Evolutionary conservation across 768 basidiomycete species (phyloP).

Genomic region (Dendrothele bispora): DNA sequence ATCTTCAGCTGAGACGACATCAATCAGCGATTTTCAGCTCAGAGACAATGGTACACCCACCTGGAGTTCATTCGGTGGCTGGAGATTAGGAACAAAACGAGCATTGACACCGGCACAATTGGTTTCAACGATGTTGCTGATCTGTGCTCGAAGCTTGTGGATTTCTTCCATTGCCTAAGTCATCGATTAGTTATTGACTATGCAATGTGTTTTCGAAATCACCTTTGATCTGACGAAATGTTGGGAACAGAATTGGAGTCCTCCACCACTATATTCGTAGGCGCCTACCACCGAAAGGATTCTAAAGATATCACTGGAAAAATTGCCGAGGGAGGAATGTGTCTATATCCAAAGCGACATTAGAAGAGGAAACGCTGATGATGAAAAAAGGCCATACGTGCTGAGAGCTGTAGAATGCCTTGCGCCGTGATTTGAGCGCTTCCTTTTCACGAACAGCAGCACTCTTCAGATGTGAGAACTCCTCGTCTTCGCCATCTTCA

Average conservation of each 20-base stretch:
- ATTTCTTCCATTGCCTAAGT: constrained; percentile 96
- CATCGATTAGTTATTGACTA: background rate
- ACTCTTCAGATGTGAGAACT: constrained; percentile 43
- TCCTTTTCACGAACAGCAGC: constrained; percentile 55
- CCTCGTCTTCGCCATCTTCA: constrained; percentile 35
- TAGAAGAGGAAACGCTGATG: background rate
- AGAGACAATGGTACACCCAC: constrained; percentile 33
- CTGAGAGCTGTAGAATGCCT: constrained; percentile 82
- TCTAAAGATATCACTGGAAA: constrained; percentile 83
- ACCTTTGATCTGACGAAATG: constrained; percentile 94
- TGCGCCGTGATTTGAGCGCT: constrained; percentile 56
- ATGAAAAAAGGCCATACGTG: constrained; percentile 45
- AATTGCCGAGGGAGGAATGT: constrained; percentile 79
- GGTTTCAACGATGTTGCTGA: constrained; percentile 79
- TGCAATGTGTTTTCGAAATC: no score
- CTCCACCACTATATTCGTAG: constrained; percentile 88
- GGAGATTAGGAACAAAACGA: constrained; percentile 61
- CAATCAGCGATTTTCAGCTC: background rate
- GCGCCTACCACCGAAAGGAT: constrained; percentile 93
- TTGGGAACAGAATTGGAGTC: constrained; percentile 75
- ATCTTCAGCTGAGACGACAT: constrained; percentile 71
- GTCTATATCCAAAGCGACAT: constrained; percentile 39
- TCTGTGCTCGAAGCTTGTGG: constrained; percentile 89
- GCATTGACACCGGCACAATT: constrained; percentile 69
- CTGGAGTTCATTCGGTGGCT: constrained; percentile 79